phyloP scores from a whole-genome alignment of 306 rosid species.

The Ziziphus jujuba region DNA sequence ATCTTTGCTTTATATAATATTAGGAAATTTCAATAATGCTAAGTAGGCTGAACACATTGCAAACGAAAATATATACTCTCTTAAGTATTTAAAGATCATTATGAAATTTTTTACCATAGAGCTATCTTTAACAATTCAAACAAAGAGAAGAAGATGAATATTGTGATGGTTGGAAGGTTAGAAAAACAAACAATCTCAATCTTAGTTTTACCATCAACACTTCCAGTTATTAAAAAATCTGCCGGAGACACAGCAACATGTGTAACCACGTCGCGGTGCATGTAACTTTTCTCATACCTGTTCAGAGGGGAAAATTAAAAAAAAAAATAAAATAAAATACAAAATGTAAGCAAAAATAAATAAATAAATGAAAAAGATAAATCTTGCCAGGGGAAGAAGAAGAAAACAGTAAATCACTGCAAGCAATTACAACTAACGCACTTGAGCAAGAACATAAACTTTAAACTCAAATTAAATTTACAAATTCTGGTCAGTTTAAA shows the following conservation, averaged over 20 bases:
- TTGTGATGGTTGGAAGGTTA: neutral
- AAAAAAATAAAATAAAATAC: neutral
- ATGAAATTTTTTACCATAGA: too few relatives aligned
- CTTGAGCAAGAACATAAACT: too few relatives aligned
- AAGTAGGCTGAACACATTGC: too few relatives aligned
- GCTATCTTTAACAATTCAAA: neutral
- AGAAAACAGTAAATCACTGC: neutral
- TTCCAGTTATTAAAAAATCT: slow-evolving; percentile 87
- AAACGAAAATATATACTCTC: too few relatives aligned
- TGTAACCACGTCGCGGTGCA: slow-evolving; percentile 95
- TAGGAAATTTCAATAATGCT: too few relatives aligned
- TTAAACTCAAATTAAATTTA: too few relatives aligned
- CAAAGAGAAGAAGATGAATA: neutral
- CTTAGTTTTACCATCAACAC: slow-evolving; percentile 66
- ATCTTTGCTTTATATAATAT: too few relatives aligned
- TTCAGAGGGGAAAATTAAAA: neutral
- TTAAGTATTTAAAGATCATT: too few relatives aligned
- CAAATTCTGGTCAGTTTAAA: too few relatives aligned
- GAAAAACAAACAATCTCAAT: neutral
- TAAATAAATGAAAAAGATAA: neutral
- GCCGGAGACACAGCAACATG: slow-evolving; percentile 95
- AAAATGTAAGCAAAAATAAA: neutral
- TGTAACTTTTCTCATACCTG: slow-evolving; percentile 98
- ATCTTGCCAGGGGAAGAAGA: neutral
- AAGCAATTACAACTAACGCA: neutral